These are phyloP conservation scores for Alternaria sp. DNA, from an alignment of 2,329 filamentous ascomycete species.

Conservation along the genomic window DNA sequence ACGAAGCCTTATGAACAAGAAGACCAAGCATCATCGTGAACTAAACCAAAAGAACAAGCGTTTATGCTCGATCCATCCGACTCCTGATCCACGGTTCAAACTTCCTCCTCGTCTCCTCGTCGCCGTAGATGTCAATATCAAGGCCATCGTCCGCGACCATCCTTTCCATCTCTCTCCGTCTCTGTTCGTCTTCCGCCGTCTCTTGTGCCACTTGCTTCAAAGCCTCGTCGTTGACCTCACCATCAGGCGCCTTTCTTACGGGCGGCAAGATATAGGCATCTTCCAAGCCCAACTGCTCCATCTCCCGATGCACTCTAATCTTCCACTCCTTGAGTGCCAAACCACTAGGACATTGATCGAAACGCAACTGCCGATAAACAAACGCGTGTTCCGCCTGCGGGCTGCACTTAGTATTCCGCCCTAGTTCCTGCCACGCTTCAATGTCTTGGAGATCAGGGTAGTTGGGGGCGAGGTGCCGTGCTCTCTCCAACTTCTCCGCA, in stretches of 20 bases:
- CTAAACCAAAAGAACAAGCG: neutral
- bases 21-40: neutral
- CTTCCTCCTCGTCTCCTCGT: conserved; percentile 12
- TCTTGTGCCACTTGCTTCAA: neutral
- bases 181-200: neutral
- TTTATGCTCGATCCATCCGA: neutral
- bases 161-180: neutral
- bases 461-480: neutral
- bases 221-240: neutral
- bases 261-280: neutral
- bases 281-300: conserved; percentile 1
- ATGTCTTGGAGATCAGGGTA: neutral
- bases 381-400: neutral
- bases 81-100: conserved; percentile 14
- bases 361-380: conserved; percentile 3
- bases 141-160: conserved; percentile 5
- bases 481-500: neutral
- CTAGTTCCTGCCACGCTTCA: neutral
- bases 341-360: neutral
- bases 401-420: neutral
- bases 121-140: conserved; percentile 15
- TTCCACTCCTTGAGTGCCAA: neutral
- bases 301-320: conserved; percentile 1
- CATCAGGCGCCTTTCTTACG: neutral
- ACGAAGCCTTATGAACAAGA: neutral